phyloP scores from a whole-genome alignment of 140 eudicot species.

The Ambrosia hybrid region DNA sequence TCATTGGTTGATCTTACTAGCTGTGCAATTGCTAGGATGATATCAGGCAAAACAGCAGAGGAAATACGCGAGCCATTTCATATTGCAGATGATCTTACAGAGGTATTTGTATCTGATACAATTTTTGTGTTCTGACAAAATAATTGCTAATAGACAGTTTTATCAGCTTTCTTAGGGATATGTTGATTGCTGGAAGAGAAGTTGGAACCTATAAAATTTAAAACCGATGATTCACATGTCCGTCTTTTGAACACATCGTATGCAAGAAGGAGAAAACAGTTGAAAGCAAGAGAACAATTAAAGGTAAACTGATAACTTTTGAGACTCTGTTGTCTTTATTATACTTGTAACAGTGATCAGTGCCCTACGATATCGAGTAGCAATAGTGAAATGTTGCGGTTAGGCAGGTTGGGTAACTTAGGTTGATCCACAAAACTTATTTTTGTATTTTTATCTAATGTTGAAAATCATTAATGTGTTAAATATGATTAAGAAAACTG shows the following conservation, averaged over 20 bases:
- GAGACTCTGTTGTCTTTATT: neutral
- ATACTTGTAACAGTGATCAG: neutral
- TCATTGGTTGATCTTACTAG: conserved; percentile 94
- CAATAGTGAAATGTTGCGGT: too few relatives aligned
- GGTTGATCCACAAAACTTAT: too few relatives aligned
- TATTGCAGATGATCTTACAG: conserved; percentile 90
- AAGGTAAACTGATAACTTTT: conserved; percentile 43
- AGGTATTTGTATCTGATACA: conserved; percentile 47
- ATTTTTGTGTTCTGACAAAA: conserved; percentile 7
- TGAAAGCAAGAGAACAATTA: conserved; percentile 54
- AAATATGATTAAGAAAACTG: neutral
- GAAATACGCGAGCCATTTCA: conserved; percentile 87
- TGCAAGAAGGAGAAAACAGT: conserved; percentile 71
- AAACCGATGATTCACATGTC: conserved; percentile 72
- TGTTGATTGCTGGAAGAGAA: conserved; percentile 66
- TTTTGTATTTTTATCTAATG: too few relatives aligned
- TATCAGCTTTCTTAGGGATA: neutral
- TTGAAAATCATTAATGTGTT: too few relatives aligned
- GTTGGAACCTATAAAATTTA: conserved; percentile 70
- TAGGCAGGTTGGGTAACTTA: too few relatives aligned
- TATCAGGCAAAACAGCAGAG: conserved; percentile 91
- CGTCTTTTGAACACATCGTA: conserved; percentile 73
- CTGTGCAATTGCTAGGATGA: conserved; percentile 91
- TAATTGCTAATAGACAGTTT: conserved; percentile 7
- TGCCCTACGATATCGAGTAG: too few relatives aligned